Evolutionary conservation across 129 eudicot genomes (phyloP), one percentile per base, ranked within the genome.

Genomic region (Flaveria sonorensis): DNA sequence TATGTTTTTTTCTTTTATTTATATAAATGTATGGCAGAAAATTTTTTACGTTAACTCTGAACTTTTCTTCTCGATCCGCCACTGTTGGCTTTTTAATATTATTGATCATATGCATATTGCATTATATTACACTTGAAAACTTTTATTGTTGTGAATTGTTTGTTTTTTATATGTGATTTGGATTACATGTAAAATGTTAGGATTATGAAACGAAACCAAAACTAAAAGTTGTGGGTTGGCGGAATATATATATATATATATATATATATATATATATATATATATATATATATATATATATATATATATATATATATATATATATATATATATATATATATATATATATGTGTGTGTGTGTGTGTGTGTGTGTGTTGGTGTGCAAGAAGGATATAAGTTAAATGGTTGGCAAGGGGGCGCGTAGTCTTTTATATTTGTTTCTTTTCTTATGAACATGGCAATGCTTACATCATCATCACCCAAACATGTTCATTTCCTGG

Each of bases 301-400:
- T 24, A 0, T 24, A 24, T 24, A 0, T 24, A 24, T 24, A 2
- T 24, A 24, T 24, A 2, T 24, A 24, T 24, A 0, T 24, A 24
- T 1, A 0, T 24, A 24, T 24, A 0, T 24, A 24, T 24, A 2
- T 24, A 24, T 24, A 2, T 24, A 24, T 24, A 0, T 24, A 24
- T 1, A 0, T 24, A 24, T 24, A 0, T 24, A 24, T 24, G 26
- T 24, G 1, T 24, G 26, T 24, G 1, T 23, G 24, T 24, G 1
- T 24, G 1, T 24, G 1, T 24, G 1, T 24, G 1, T 24, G 1
- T 24, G 71, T 75, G 47, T 43, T 75, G 79, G 62, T 75, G 79
- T 75, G 79, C 48, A 71, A 75, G 16, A 24, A 2, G 62, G 71
- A 75, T 63, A 75, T 57, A 75, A 75, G 79, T 46, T 75, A 59